Base-by-base conservation (phyloP, 2,329 filamentous ascomycete genomes). In the Dendrostoma leiphaemia region DNA sequence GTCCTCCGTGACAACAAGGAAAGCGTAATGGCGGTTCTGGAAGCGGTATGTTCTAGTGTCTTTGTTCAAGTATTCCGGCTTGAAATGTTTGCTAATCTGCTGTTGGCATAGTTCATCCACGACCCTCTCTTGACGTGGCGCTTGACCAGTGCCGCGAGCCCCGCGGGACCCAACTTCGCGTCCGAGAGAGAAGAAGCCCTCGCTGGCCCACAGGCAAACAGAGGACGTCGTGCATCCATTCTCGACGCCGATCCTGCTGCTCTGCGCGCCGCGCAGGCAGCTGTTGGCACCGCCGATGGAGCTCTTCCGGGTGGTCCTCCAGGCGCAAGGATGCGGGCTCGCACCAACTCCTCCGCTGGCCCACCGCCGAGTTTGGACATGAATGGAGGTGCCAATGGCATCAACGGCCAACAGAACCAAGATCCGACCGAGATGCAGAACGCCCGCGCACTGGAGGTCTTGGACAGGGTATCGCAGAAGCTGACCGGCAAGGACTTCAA, bases 71-170 rank as follows among this genome's bases (percentile, higher is more conserved):
- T 32, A 15, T 4, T 32, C 4, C 12, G 10, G 4, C 31, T 15
- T 15, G 44, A 6, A 13, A 7, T 12, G 41, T 31, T 56, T 54
- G 59, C 59, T 67, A 59, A 70, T 54, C 37, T 31, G 5, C 15
- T 34, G 10, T 35, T 21, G 10, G 7, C 17, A n/a, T 66, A 94
- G 90, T 99, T 99, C 74, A 97, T 99, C 62, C 95, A 99, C 69
- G 94, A 99, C 70, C 94, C 95, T n/a, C 83, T 99, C 38, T 88
- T 99, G 51, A 99, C 92, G 46, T 99, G 94, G 94, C 88, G 94
- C 63, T 82, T 99, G 34, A 87, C 83, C 29, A 84, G 79, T 51
- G 79, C 81, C 9, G 76, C 80, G 9, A 85, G 82, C 28, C 85
- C 85, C 1, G 70, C 82, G 12, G 86, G 86, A 0, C 86, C 86